Evolutionary conservation across 805 yeast genomes (phyloP).

Genomic region (Candida ortonii): DNA sequence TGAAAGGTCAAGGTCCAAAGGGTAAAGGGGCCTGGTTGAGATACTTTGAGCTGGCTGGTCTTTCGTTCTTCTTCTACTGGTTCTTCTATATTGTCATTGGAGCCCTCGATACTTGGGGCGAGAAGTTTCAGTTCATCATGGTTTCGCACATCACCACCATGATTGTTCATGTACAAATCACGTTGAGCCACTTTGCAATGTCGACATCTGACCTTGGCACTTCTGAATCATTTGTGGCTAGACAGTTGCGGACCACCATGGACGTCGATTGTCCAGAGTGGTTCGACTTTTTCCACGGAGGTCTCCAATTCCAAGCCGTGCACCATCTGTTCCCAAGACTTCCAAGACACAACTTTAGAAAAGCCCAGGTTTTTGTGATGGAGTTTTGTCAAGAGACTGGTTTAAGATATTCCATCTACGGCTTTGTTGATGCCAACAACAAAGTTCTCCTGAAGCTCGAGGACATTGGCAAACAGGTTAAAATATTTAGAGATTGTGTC

Average conservation of each 20-base stretch:
- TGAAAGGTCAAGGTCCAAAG: slow-evolving; percentile 75
- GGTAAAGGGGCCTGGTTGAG: slow-evolving; percentile 89
- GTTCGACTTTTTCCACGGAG: slow-evolving; percentile 90
- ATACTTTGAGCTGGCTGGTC: slow-evolving; percentile 71
- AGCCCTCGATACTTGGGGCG: slow-evolving; percentile 49
- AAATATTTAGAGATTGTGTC: slow-evolving; percentile 70
- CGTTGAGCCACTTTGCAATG: slow-evolving; percentile 90
- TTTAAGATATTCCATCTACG: slow-evolving; percentile 76
- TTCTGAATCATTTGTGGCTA: slow-evolving; percentile 71
- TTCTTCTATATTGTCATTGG: slow-evolving; percentile 66
- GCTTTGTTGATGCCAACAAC: slow-evolving; percentile 75
- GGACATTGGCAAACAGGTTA: slow-evolving; percentile 78
- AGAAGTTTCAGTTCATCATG: slow-evolving; percentile 58
- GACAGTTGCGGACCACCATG: slow-evolving; percentile 89
- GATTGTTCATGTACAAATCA: slow-evolving; percentile 93
- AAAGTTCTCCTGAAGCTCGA: slow-evolving; percentile 66
- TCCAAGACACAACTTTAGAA: slow-evolving; percentile 83
- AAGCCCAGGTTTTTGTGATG: slow-evolving; percentile 67
- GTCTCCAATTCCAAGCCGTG: slow-evolving; percentile 86
- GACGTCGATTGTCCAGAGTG: slow-evolving; percentile 92
- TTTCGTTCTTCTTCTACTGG: slow-evolving; percentile 74
- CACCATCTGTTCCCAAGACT: slow-evolving; percentile 88
- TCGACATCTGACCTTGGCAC: slow-evolving; percentile 84
- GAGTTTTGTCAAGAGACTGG: slow-evolving; percentile 77
- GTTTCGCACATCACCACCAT: slow-evolving; percentile 78